Base-by-base conservation (phyloP, 495 filamentous ascomycete genomes). In the Stereocaulon alpinum region DNA sequence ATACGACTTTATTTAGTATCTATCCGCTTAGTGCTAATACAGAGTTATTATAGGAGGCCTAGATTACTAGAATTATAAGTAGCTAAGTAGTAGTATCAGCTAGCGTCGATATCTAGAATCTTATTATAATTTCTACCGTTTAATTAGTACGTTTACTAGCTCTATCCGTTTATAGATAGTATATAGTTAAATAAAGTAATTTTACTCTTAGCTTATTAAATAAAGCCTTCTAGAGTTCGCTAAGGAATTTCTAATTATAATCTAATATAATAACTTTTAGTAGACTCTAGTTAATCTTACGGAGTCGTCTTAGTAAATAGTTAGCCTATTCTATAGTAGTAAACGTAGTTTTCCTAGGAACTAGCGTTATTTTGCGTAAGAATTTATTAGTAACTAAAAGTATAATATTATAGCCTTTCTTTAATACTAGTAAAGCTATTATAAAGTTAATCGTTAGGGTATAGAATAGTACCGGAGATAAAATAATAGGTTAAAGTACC, bases 161-260 rank as follows among this genome's bases (percentile, higher is more conserved):
- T 12, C 32, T 57, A 45, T 56, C 27, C 12, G 4, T 40, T 17
- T 61, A 49, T 3, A 20, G 6, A 27, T 61, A 56, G 20, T 61
- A 61, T 0, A 40, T 18, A 3, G 24, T 56, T 42, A 40, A 56
- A 10, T 56, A 56, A 32, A 61, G 20, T 40, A 61, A 30, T 34
- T 57, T 57, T 44, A 61, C 30, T 37, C 29, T 20, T 49, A 56
- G 49, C 5, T 3, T 30, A 2, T 40, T 61, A 50, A 61, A 61
- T 14, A 61, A 50, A 10, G 22, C 12, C 22, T 1, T 41, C 22
- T 50, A 61, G 0, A 61, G 10, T 24, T 57, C 37, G 40, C 14
- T 37, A 29, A 61, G 3, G 15, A 61, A 61, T 42, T 61, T 61
- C 4, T 15, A 22, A 47, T 61, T 42, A 14, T 43, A 42, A 40